Evolutionary conservation across 179 eudicot species (phyloP).

Genomic region (Gypsophila paniculata): DNA sequence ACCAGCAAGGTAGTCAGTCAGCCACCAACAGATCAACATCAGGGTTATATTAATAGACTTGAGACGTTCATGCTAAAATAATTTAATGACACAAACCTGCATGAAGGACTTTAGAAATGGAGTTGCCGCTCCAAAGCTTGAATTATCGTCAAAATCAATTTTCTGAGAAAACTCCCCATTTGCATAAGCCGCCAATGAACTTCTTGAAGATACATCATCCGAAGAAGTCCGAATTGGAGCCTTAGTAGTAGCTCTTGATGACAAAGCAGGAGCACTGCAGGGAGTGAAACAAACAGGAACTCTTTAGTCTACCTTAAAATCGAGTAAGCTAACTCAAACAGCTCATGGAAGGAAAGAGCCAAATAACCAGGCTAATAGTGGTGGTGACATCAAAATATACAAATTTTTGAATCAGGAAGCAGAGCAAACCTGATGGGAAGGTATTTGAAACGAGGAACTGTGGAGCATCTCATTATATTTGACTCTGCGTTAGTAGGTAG

Average conservation of each 20-base stretch:
- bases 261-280: constrained; percentile 81
- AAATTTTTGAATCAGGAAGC: constrained; percentile 15
- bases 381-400: background rate
- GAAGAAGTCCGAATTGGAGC: constrained; percentile 57
- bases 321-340: background rate
- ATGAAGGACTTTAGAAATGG: constrained; percentile 91
- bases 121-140: constrained; percentile 78
- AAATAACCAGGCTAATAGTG: background rate
- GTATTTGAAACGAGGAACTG: constrained; percentile 94
- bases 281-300: background rate
- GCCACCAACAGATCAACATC: too few relatives aligned
- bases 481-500: constrained; percentile 80
- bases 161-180: constrained; percentile 66
- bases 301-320: too few relatives aligned
- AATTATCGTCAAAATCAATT: constrained; percentile 60
- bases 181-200: constrained; percentile 55
- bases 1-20: too few relatives aligned
- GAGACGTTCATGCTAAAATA: background rate
- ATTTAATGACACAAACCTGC: constrained; percentile 51
- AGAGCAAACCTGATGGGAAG: constrained; percentile 84
- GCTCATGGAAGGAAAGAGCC: background rate
- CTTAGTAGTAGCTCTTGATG: constrained; percentile 62
- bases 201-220: constrained; percentile 72
- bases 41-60: too few relatives aligned
- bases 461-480: constrained; percentile 88